A percentile compares a stretch with the other conserved stretches of the same genome.
phyloP scores from a whole-genome alignment of 1,284 basidiomycete genomes.

The Cerioporus squamosus region DNA sequence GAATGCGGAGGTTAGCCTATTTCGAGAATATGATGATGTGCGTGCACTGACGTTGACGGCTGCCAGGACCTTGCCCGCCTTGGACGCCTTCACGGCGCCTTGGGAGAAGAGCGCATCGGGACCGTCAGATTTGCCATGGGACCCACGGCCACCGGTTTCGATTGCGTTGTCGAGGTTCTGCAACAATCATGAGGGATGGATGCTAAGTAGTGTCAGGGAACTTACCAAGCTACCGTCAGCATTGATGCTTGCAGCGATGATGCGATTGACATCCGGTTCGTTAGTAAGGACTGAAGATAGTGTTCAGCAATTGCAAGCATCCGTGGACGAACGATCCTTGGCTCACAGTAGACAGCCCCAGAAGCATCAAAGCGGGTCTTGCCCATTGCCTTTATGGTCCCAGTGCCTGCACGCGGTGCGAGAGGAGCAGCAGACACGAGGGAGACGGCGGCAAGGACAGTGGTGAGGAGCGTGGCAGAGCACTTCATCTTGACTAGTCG shows the following conservation, averaged over 20 bases:
- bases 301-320: neutral
- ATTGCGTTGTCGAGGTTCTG: conserved; percentile 31
- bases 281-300: conserved; percentile 25
- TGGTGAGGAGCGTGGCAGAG: conserved; percentile 13
- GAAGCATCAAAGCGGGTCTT: conserved; percentile 15
- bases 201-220: neutral
- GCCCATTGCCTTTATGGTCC: conserved; percentile 13
- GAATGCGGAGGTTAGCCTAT: neutral
- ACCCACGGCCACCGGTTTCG: conserved; percentile 43
- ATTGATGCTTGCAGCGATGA: conserved; percentile 25
- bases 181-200: neutral
- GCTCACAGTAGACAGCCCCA: conserved; percentile 22
- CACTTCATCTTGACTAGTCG: conserved; percentile 22
- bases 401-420: conserved; percentile 10
- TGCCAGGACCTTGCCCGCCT: conserved; percentile 44
- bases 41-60: conserved; percentile 45
- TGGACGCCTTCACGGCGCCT: conserved; percentile 47
- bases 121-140: conserved; percentile 43
- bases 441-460: conserved; percentile 9
- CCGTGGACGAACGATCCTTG: neutral
- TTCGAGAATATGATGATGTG: no score
- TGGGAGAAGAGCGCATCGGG: conserved; percentile 54
- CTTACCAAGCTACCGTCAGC: conserved; percentile 26
- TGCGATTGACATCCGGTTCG: conserved; percentile 27
- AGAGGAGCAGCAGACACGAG: conserved; percentile 17